phyloP scores from a whole-genome alignment of 179 eudicot genomes.

The Silene coronaria region DNA sequence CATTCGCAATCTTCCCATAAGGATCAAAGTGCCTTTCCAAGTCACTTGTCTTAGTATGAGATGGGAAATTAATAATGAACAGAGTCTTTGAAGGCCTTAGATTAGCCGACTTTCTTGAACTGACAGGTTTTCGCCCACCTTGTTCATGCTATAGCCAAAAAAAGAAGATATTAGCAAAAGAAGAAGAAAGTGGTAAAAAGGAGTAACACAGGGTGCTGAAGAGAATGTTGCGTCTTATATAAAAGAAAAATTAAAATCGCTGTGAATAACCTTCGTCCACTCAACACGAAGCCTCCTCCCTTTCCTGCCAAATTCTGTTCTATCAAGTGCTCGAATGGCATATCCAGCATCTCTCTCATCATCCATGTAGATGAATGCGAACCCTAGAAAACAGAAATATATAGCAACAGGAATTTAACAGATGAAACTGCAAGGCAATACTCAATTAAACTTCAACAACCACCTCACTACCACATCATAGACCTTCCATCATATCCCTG shows the following conservation, averaged over 20 bases:
- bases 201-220: background rate
- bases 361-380: constrained; percentile 65
- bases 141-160: constrained; percentile 53
- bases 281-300: constrained; percentile 79
- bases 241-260: background rate
- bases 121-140: constrained; percentile 40
- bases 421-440: background rate
- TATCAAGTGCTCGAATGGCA: constrained; percentile 69
- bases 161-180: background rate
- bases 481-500: constrained; percentile 20
- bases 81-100: constrained; percentile 65
- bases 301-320: constrained; percentile 67
- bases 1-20: constrained; percentile 60
- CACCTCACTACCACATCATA: constrained; percentile 21
- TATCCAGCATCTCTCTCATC: constrained; percentile 79
- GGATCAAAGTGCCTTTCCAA: constrained; percentile 72
- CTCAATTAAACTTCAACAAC: constrained; percentile 8
- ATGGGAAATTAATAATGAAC: constrained; percentile 71
- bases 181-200: background rate
- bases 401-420: constrained; percentile 9
- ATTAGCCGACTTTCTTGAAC: constrained; percentile 46
- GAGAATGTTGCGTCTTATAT: background rate
- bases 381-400: constrained; percentile 33
- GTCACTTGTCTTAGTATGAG: constrained; percentile 56
- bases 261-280: constrained; percentile 64